These are phyloP conservation scores for Rhizopogon vinicolor DNA, from an alignment of 768 basidiomycete genomes.

Conservation along the genomic window DNA sequence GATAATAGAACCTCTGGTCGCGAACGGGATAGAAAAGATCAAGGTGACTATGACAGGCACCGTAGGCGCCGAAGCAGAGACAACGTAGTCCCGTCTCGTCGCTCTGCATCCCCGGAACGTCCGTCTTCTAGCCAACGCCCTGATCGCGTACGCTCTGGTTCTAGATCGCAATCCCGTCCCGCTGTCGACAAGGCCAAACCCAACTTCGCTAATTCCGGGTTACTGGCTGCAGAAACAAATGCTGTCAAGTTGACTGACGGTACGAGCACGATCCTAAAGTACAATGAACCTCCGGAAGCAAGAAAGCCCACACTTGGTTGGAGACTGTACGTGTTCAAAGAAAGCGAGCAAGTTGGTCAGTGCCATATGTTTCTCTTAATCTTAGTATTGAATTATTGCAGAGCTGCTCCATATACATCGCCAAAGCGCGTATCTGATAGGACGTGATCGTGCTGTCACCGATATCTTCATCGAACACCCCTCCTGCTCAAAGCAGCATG, in stretches of 20 bases:
- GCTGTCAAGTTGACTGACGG: conserved; percentile 75
- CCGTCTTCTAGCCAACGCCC: conserved; percentile 25
- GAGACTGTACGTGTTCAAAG: conserved; percentile 98
- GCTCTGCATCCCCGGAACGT: conserved; percentile 60
- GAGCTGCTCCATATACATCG: conserved; percentile 89
- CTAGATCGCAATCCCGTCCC: conserved; percentile 38
- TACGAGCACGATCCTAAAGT: conserved; percentile 84
- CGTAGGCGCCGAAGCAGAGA: conserved; percentile 20
- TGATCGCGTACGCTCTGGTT: conserved; percentile 26
- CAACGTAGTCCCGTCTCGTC: conserved; percentile 32
- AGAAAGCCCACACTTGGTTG: conserved; percentile 86
- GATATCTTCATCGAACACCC: conserved; percentile 93
- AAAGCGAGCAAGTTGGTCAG: conserved; percentile 86
- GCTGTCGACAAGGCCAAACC: conserved; percentile 70
- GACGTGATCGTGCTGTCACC: conserved; percentile 81
- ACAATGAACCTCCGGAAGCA: conserved; percentile 98
- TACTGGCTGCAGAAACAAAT: conserved; percentile 95
- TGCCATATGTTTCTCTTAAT: conserved; percentile 5
- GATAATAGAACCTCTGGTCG: conserved; percentile 29
- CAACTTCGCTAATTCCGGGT: conserved; percentile 83
- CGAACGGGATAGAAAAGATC: conserved; percentile 40
- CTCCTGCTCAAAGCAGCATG: conserved; percentile 97
- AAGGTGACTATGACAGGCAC: conserved; percentile 28
- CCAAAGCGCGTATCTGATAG: conserved; percentile 93
- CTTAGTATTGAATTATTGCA: conserved; percentile 25